Percentiles rank a stretch among this genome's conserved stretches.
These are phyloP conservation scores for Cinnamomum chago DNA, from an alignment of 164 flowering plant genomes.

Conservation along the genomic window DNA sequence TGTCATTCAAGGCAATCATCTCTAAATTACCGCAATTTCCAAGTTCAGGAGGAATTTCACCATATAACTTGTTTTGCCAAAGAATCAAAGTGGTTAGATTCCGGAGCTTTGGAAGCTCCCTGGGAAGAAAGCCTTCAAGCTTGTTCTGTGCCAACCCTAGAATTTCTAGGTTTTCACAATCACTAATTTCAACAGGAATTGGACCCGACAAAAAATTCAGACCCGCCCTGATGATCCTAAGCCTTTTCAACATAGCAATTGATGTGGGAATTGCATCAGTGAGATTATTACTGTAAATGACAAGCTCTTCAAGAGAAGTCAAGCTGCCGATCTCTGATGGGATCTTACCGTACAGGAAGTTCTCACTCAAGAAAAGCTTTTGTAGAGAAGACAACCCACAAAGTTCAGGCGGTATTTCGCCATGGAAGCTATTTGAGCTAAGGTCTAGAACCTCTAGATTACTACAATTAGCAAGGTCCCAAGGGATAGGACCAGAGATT, in stretches of 20 bases:
- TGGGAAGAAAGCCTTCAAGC: slow-evolving; percentile 42
- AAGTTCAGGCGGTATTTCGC: slow-evolving; percentile 32
- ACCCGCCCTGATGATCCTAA: slow-evolving; percentile 48
- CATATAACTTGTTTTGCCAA: slow-evolving; percentile 45
- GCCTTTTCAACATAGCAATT: slow-evolving; percentile 36
- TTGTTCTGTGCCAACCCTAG: slow-evolving; percentile 51
- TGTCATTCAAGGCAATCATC: slow-evolving; percentile 41
- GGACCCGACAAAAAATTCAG: slow-evolving; percentile 41
- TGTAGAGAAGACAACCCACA: slow-evolving; percentile 26
- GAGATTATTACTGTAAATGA: slow-evolving; percentile 48
- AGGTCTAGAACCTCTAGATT: slow-evolving; percentile 42
- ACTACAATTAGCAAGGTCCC: slow-evolving; percentile 25
- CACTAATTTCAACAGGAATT: slow-evolving; percentile 41
- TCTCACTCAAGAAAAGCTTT: slow-evolving; percentile 46
- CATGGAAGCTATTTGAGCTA: slow-evolving; percentile 48
- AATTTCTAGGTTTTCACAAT: slow-evolving; percentile 42
- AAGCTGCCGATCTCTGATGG: slow-evolving; percentile 40
- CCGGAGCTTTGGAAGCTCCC: slow-evolving; percentile 38
- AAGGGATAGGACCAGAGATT: slow-evolving; percentile 52
- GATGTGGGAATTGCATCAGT: slow-evolving; percentile 42
- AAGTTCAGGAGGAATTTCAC: slow-evolving; percentile 48
- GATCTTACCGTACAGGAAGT: slow-evolving; percentile 37
- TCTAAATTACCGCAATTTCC: slow-evolving; percentile 44
- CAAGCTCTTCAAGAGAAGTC: slow-evolving; percentile 39
- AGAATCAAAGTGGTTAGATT: slow-evolving; percentile 43